Conservation (phyloP, 2,329 filamentous ascomycete genomes). For the Aquanectria penicillioides region DNA sequence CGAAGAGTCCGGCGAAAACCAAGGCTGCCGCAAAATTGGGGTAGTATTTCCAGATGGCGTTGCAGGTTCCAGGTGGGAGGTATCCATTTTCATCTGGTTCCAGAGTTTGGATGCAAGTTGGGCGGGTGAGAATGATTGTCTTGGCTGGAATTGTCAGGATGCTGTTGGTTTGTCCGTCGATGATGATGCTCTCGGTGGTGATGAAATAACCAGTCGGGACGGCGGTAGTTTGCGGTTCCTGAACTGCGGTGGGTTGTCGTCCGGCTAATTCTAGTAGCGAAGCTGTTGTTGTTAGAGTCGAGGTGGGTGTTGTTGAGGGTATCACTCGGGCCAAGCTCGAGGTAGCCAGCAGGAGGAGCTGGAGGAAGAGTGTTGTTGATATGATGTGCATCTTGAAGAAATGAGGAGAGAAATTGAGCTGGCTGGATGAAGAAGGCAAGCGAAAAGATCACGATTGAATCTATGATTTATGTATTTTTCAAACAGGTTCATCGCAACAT, state of each 20-base stretch:
- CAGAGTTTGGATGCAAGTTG: slow-evolving; percentile 50
- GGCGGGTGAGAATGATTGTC: slow-evolving; percentile 45
- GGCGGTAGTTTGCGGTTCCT: slow-evolving; percentile 4
- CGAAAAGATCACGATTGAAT: not conserved
- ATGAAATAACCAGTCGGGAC: slow-evolving; percentile 36
- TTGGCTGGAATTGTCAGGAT: slow-evolving; percentile 40
- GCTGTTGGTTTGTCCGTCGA: slow-evolving; percentile 30
- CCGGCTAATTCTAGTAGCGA: not conserved
- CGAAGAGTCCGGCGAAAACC: slow-evolving; percentile 43
- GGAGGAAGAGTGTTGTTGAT: slow-evolving; percentile 25
- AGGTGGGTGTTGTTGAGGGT: slow-evolving; percentile 19
- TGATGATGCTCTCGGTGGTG: slow-evolving; percentile 41
- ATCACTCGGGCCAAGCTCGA: not conserved
- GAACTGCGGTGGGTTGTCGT: slow-evolving; percentile 16
- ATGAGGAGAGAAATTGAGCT: not conserved
- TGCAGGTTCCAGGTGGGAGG: slow-evolving; percentile 44
- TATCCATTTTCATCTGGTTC: slow-evolving; percentile 47
- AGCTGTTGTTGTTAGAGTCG: not conserved
- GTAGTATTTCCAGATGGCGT: slow-evolving; percentile 47
- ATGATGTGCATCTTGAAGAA: slow-evolving; percentile 26
- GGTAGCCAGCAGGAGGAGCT: slow-evolving; percentile 23
- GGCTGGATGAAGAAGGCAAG: not conserved
- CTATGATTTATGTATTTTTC: slow-evolving; percentile 2
- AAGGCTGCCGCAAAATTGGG: slow-evolving; percentile 45
- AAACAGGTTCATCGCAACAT: not conserved